Conservation (phyloP, 176 grass and related monocot genomes). For the Phoenix roebelenii region DNA sequence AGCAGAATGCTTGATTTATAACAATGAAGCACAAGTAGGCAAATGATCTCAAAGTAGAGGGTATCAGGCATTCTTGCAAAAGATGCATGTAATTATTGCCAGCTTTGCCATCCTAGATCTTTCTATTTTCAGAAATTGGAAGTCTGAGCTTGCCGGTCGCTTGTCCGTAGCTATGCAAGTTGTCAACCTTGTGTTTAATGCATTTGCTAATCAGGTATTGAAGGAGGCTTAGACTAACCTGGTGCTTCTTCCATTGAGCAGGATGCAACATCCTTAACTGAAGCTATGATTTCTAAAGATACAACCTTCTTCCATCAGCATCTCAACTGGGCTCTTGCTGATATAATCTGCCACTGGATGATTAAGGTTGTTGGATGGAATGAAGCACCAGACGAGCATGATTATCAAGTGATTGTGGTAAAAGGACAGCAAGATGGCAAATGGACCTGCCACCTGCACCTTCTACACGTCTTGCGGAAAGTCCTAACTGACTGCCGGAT, state of each 20-base stretch:
- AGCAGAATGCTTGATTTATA: no score
- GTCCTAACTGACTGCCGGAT: slow-evolving; percentile 35
- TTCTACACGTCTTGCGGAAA: slow-evolving; percentile 14
- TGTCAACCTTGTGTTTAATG: no score
- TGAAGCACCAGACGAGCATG: neutral
- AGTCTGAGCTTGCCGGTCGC: no score
- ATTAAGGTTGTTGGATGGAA: slow-evolving; percentile 15
- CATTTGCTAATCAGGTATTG: no score
- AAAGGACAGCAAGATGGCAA: neutral
- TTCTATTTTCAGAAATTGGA: no score
- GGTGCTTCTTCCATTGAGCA: slow-evolving; percentile 2
- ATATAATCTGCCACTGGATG: slow-evolving; percentile 49
- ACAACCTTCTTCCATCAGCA: slow-evolving; percentile 28
- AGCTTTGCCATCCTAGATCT: no score
- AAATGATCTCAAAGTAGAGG: no score
- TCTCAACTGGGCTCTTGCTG: slow-evolving; percentile 26
- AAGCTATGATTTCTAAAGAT: slow-evolving; percentile 46
- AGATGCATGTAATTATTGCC: no score
- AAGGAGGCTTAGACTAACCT: neutral
- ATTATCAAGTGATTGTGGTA: neutral
- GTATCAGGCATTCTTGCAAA: no score
- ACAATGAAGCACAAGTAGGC: no score
- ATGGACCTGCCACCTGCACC: slow-evolving; percentile 1
- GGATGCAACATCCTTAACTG: slow-evolving; percentile 29
- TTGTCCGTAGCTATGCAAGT: no score